Evolutionary conservation across 768 basidiomycete species (phyloP).

Genomic region (Ramaria rubella): DNA sequence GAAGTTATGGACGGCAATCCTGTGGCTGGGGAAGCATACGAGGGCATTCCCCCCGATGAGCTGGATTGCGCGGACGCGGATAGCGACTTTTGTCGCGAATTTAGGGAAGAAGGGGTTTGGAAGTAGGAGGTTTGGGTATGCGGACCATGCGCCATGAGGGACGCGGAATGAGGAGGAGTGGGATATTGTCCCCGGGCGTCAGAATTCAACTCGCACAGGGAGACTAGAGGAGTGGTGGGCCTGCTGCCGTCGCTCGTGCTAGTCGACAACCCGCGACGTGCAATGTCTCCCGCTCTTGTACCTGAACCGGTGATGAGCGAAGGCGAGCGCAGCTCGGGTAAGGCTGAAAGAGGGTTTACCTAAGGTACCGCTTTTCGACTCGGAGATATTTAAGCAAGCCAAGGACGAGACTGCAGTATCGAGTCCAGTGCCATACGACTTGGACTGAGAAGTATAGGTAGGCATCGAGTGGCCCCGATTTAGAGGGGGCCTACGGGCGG

Average conservation of each 20-base stretch:
- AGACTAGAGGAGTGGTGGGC: neutral
- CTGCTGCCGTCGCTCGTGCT: neutral
- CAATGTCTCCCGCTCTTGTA: neutral
- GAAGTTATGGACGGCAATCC: conserved; percentile 7
- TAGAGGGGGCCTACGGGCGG: conserved; percentile 4
- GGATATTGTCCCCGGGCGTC: neutral
- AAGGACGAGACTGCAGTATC: conserved; percentile 8
- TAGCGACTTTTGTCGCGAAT: neutral
- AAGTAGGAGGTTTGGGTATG: conserved; percentile 3
- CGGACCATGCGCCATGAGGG: neutral
- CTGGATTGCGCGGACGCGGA: neutral
- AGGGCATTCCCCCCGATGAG: neutral
- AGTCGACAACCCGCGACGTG: neutral
- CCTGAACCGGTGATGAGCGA: neutral
- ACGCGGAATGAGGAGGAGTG: neutral
- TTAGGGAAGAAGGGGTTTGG: neutral
- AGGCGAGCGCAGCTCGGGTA: neutral
- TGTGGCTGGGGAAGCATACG: neutral
- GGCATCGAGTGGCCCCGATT: conserved; percentile 6
- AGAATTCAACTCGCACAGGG: neutral
- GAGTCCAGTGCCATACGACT: neutral
- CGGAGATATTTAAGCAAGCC: conserved; percentile 5
- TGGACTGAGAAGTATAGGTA: conserved; percentile 1
- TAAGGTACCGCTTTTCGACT: neutral
- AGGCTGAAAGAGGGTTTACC: neutral